phyloP scores from a whole-genome alignment of 495 filamentous ascomycete genomes.

The Penicillium malachiteum region DNA sequence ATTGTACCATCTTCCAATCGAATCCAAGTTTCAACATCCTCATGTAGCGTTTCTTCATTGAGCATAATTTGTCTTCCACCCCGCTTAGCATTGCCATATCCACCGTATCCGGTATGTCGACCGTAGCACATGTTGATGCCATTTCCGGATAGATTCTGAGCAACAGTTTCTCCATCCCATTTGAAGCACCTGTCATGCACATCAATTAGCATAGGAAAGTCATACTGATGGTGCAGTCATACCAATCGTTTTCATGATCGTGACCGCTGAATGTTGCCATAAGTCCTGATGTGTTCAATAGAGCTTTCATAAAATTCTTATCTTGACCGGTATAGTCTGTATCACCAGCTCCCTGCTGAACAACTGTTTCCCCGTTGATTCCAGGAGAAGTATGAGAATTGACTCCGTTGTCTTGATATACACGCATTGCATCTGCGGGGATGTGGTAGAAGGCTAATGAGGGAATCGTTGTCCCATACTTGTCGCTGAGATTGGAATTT shows the following conservation, averaged over 20 bases:
- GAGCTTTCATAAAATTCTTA: slow-evolving; percentile 61
- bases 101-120: slow-evolving; percentile 70
- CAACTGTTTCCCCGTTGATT: slow-evolving; percentile 57
- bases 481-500: slow-evolving; percentile 37
- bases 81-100: slow-evolving; percentile 64
- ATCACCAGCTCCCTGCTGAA: slow-evolving; percentile 25
- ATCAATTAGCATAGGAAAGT: not conserved
- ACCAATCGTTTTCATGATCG: slow-evolving; percentile 72
- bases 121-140: slow-evolving; percentile 62
- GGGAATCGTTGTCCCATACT: slow-evolving; percentile 51
- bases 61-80: slow-evolving; percentile 60
- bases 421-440: slow-evolving; percentile 56
- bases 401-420: slow-evolving; percentile 48
- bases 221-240: not conserved
- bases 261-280: slow-evolving; percentile 67
- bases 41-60: slow-evolving; percentile 29
- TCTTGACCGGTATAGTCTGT: slow-evolving; percentile 52
- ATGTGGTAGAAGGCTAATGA: slow-evolving; percentile 75
- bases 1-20: slow-evolving; percentile 60
- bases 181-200: slow-evolving; percentile 32
- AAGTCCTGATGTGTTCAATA: slow-evolving; percentile 55
- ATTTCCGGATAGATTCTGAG: slow-evolving; percentile 35
- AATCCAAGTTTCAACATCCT: slow-evolving; percentile 61
- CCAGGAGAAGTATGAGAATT: slow-evolving; percentile 53
- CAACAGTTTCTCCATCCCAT: slow-evolving; percentile 32